These are phyloP conservation scores for Claviceps spartinae DNA, from an alignment of 2,329 filamentous ascomycete species.

Conservation along the genomic window DNA sequence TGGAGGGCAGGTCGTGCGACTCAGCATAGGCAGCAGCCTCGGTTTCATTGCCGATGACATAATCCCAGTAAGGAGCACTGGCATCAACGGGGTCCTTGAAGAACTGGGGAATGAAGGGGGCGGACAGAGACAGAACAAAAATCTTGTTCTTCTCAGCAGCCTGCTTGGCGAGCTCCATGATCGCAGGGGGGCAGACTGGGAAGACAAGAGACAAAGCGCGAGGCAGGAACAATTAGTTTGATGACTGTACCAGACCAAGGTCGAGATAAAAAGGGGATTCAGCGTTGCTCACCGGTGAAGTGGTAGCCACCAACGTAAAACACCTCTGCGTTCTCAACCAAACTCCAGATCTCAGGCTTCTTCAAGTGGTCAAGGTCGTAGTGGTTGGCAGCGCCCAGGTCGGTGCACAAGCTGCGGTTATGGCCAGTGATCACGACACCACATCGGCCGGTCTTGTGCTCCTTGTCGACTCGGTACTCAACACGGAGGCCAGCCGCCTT, in stretches of 20 bases:
- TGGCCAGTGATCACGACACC: constrained; percentile 94
- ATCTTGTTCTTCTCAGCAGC: constrained; percentile 80
- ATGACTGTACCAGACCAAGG: neutral
- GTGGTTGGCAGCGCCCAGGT: constrained; percentile 91
- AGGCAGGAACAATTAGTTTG: neutral
- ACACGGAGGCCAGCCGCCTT: constrained; percentile 79
- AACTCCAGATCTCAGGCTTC: constrained; percentile 77
- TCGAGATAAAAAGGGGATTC: neutral
- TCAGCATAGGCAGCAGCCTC: constrained; percentile 83
- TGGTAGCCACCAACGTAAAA: constrained; percentile 97
- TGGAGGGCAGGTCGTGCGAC: constrained; percentile 59
- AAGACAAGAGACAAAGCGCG: neutral
- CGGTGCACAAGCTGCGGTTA: constrained; percentile 88
- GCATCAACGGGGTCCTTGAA: constrained; percentile 93
- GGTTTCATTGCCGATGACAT: constrained; percentile 92
- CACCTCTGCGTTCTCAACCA: constrained; percentile 76
- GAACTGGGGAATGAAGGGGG: constrained; percentile 92
- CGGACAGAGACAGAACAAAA: constrained; percentile 83
- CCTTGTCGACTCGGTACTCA: constrained; percentile 85
- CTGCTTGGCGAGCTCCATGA: constrained; percentile 80
- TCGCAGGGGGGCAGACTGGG: constrained; percentile 72
- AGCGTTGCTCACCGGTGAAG: constrained; percentile 48
- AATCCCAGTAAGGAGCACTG: constrained; percentile 84
- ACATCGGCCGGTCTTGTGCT: constrained; percentile 78
- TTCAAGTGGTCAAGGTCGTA: constrained; percentile 93